phyloP scores from a whole-genome alignment of 345 rosid genomes.

The Hibiscus trionum region DNA sequence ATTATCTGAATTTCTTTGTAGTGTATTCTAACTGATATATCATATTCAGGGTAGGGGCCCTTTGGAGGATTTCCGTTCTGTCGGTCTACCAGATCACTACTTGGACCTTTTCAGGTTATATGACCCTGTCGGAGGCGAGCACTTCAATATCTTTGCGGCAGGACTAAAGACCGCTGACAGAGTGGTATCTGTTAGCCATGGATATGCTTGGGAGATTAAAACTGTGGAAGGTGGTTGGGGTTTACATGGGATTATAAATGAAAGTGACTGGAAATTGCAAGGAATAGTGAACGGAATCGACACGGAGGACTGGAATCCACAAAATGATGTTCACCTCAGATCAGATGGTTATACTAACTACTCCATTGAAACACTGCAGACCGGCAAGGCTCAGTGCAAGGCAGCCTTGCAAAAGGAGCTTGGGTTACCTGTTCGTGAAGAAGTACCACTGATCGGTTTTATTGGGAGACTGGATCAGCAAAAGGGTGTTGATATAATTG shows the following conservation, averaged over 20 bases:
- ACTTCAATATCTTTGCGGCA: conserved; percentile 82
- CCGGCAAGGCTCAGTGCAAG: conserved; percentile 79
- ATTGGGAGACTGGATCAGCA: conserved; percentile 90
- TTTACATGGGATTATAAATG: conserved; percentile 72
- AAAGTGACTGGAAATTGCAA: conserved; percentile 67
- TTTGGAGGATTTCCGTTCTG: conserved; percentile 50
- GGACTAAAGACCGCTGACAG: conserved; percentile 90
- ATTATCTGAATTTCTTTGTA: conserved; percentile 4
- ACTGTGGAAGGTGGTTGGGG: conserved; percentile 98
- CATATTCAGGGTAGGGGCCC: conserved; percentile 85
- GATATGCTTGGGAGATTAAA: conserved; percentile 88
- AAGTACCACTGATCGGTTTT: conserved; percentile 78
- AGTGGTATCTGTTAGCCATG: conserved; percentile 83
- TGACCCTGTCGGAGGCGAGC: conserved; percentile 95
- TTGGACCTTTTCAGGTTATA: conserved; percentile 62
- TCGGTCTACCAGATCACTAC: conserved; percentile 63
- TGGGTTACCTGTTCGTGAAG: conserved; percentile 57
- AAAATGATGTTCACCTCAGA: conserved; percentile 48
- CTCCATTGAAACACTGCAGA: conserved; percentile 52
- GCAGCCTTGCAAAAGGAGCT: conserved; percentile 90
- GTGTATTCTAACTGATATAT: neutral
- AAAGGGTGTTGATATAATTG: conserved; percentile 92
- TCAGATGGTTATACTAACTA: conserved; percentile 85
- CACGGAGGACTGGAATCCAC: conserved; percentile 80
- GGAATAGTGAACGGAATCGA: conserved; percentile 96